Conservation (phyloP, 176 grass and related monocot species). For the Carex kokanica region DNA sequence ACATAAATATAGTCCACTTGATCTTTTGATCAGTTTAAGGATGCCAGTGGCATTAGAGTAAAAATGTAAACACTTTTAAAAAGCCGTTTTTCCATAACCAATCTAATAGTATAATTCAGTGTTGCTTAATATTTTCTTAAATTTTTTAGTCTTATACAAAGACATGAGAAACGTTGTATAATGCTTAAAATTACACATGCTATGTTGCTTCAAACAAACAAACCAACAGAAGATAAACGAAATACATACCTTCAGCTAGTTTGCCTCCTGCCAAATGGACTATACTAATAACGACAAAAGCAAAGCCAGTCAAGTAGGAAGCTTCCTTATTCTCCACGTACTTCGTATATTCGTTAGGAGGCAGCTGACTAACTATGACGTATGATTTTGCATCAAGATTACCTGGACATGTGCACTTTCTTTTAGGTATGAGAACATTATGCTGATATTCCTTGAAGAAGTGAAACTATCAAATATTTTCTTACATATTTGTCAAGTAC, state of each 20-base stretch:
- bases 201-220: neutral
- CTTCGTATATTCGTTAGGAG: constrained; percentile 48
- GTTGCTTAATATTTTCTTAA: neutral
- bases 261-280: constrained; percentile 68
- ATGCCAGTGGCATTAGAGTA: neutral
- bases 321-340: constrained; percentile 58
- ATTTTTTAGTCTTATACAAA: no score
- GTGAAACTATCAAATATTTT: neutral
- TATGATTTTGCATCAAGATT: constrained; percentile 66
- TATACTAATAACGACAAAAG: constrained; percentile 64
- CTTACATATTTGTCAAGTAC: neutral
- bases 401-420: constrained; percentile 23
- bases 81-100: neutral
- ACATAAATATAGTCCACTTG: neutral
- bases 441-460: neutral
- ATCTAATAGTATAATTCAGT: neutral
- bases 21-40: neutral
- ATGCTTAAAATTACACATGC: neutral
- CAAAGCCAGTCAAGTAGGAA: constrained; percentile 58
- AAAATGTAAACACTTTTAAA: neutral
- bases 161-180: neutral
- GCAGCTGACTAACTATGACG: constrained; percentile 54
- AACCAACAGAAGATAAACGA: neutral
- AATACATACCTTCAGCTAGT: constrained; percentile 55
- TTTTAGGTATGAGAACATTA: neutral